Evolutionary conservation across 805 yeast genomes (phyloP).

Genomic region (Candida schatavii): DNA sequence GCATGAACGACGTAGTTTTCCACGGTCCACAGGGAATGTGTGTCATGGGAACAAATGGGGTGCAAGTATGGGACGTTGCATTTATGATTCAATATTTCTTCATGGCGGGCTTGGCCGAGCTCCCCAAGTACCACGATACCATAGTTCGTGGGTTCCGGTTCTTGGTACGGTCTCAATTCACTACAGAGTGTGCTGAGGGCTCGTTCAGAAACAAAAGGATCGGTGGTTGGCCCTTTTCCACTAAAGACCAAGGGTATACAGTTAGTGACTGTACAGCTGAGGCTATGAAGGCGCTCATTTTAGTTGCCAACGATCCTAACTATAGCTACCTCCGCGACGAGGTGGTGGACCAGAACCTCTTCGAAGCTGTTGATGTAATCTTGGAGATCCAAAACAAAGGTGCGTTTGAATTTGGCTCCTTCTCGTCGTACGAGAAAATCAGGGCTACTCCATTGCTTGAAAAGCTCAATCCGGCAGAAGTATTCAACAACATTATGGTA

Average conservation of each 20-base stretch:
- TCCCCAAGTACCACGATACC: slow-evolving; percentile 60
- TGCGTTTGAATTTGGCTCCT: slow-evolving; percentile 81
- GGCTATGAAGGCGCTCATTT: slow-evolving; percentile 86
- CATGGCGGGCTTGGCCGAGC: slow-evolving; percentile 72
- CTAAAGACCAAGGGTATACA: slow-evolving; percentile 93
- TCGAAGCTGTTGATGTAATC: slow-evolving; percentile 73
- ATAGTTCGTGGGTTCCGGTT: slow-evolving; percentile 69
- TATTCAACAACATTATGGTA: slow-evolving; percentile 96
- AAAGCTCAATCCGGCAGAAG: slow-evolving; percentile 90
- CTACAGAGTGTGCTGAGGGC: slow-evolving; percentile 70
- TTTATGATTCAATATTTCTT: slow-evolving; percentile 84
- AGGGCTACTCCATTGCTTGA: slow-evolving; percentile 80
- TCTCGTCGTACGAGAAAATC: slow-evolving; percentile 85
- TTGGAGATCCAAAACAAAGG: slow-evolving; percentile 76
- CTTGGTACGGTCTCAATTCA: slow-evolving; percentile 80
- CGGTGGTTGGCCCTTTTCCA: slow-evolving; percentile 97
- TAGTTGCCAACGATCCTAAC: slow-evolving; percentile 71
- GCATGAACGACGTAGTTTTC: slow-evolving; percentile 75
- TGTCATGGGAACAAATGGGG: slow-evolving; percentile 96
- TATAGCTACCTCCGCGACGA: slow-evolving; percentile 43
- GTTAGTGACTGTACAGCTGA: slow-evolving; percentile 98
- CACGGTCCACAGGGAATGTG: slow-evolving; percentile 90
- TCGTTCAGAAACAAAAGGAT: slow-evolving; percentile 77
- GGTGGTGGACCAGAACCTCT: slow-evolving; percentile 52
- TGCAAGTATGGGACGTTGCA: slow-evolving; percentile 95